Base-by-base conservation (phyloP, 2,329 filamentous ascomycete species). In the Diaporthe citriasiana region DNA sequence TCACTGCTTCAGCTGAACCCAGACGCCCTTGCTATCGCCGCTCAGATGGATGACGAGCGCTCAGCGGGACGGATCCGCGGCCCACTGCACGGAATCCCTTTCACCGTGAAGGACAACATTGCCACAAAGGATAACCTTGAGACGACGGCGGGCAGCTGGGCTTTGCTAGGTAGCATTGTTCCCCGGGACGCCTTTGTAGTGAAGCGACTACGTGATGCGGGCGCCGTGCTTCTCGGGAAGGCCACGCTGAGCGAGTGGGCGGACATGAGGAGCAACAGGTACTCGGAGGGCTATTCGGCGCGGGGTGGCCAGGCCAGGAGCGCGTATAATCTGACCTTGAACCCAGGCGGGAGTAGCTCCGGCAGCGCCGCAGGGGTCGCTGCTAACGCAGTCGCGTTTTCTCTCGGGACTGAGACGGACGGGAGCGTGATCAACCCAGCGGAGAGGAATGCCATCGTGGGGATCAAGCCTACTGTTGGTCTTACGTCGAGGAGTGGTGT, bases 371-470 rank as follows among this genome's bases (percentile, higher is more conserved):
- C 88, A 9, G 91, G 89, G 8, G 92, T 95, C 0, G 88, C 88
- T 4, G 87, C 86, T 1, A 92, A 92, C 77, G 79, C 89, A 4
- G 82, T 89, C 17, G 81, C 87, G 0, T 89, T 92, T 78, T 83
- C 91, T 0, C 80, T 95, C 0, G 94, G 93, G 1, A 95, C 93
- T 0, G 93, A 95, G 83, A 95, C 93, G 0, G 93, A 95, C 79
- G 93, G 89, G 5, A 91, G 89, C 82, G 83, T 92, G 0, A 91
- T 92, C 76, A 89, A 87, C 77, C 90, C 91, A 2, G 89, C 90
- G 0, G 87, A 90, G 79, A 82, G 89, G 5, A 91, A 91, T 77
- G 85, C 84, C 0, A 76, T 92, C 1, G 89, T 92, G 1, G 90
- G 90, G 1, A 87, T 92, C 79, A 92, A 92, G 78, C 90, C 90